A percentile compares a stretch with the other conserved stretches of the same genome.
These are phyloP conservation scores for Amylostereum areolatum DNA, from an alignment of 1,284 basidiomycete genomes.

Conservation along the genomic window DNA sequence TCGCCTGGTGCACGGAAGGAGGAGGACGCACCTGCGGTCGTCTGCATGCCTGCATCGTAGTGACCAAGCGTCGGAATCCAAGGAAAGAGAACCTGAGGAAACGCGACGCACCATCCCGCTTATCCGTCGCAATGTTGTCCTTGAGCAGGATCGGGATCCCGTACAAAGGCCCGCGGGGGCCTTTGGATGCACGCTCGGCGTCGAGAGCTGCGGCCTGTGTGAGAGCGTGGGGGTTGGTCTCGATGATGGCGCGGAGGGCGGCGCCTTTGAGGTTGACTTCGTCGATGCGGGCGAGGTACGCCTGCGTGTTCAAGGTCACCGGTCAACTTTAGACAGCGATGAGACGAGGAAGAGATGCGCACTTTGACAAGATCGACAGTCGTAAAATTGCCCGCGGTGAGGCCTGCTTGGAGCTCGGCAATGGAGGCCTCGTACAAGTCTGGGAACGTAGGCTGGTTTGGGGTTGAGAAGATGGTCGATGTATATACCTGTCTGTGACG, in stretches of 20 bases:
- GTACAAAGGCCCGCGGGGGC: constrained; percentile 51
- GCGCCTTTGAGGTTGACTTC: constrained; percentile 67
- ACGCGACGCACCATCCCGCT: constrained; percentile 38
- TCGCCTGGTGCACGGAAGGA: not conserved
- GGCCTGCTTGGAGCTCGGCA: constrained; percentile 46
- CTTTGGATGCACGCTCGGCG: constrained; percentile 38
- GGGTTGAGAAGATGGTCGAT: not conserved
- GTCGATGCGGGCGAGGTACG: constrained; percentile 64
- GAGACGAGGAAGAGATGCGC: constrained; percentile 3
- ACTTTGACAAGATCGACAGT: constrained; percentile 65
- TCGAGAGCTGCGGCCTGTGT: constrained; percentile 50
- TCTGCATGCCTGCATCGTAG: constrained; percentile 49
- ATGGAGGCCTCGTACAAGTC: constrained; percentile 63
- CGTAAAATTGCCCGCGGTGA: constrained; percentile 47
- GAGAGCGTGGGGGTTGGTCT: constrained; percentile 56
- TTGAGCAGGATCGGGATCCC: constrained; percentile 70
- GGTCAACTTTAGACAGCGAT: not conserved
- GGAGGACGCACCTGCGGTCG: constrained; percentile 24
- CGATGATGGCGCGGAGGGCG: constrained; percentile 54
- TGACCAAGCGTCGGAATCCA: not conserved
- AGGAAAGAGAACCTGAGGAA: not conserved
- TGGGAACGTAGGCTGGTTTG: constrained; percentile 25
- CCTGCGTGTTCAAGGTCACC: constrained; percentile 26
- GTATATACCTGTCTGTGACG: no score
- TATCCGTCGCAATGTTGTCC: constrained; percentile 48